phyloP scores from a whole-genome alignment of 208 protist species.

The Trypanosoma lewisi region DNA sequence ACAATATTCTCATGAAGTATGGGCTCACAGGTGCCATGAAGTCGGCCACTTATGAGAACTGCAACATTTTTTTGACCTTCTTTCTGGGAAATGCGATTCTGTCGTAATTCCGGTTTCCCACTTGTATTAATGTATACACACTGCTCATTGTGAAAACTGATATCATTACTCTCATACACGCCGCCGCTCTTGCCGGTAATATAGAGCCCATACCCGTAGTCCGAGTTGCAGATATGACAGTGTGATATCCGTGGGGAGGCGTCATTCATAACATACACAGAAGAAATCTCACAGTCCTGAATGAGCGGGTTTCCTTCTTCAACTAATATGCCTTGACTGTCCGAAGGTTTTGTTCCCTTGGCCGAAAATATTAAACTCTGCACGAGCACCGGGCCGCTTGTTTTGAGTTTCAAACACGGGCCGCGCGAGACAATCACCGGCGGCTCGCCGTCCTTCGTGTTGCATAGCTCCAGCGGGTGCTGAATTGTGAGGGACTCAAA shows the following conservation, averaged over 20 bases:
- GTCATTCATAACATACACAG: constrained; percentile 37
- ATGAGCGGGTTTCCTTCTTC: constrained; percentile 36
- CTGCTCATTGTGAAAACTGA: constrained; percentile 35
- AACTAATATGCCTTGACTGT: constrained; percentile 35
- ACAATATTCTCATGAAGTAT: constrained; percentile 48
- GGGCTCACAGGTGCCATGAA: constrained; percentile 10
- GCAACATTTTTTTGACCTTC: constrained; percentile 15
- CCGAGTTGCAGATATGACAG: constrained; percentile 35
- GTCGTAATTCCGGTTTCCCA: constrained; percentile 25
- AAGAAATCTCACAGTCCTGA: constrained; percentile 36
- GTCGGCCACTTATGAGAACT: constrained; percentile 31
- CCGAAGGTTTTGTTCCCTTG: constrained; percentile 29
- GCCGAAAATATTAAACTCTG: constrained; percentile 28
- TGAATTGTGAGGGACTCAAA: constrained; percentile 36
- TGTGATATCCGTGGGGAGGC: constrained; percentile 29
- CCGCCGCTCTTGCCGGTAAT: constrained; percentile 31
- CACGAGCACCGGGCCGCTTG: constrained; percentile 31
- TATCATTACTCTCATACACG: constrained; percentile 40
- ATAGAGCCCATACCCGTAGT: constrained; percentile 30
- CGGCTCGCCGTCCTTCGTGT: constrained; percentile 31
- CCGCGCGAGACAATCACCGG: constrained; percentile 34
- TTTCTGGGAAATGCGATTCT: constrained; percentile 41
- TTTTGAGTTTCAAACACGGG: constrained; percentile 36
- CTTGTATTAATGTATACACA: constrained; percentile 33
- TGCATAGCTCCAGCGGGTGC: constrained; percentile 38